Percentiles rank a stretch among this genome's conserved stretches.
Evolutionary conservation across 441 rosid species (phyloP).

Genomic region (Erodium texanum): DNA sequence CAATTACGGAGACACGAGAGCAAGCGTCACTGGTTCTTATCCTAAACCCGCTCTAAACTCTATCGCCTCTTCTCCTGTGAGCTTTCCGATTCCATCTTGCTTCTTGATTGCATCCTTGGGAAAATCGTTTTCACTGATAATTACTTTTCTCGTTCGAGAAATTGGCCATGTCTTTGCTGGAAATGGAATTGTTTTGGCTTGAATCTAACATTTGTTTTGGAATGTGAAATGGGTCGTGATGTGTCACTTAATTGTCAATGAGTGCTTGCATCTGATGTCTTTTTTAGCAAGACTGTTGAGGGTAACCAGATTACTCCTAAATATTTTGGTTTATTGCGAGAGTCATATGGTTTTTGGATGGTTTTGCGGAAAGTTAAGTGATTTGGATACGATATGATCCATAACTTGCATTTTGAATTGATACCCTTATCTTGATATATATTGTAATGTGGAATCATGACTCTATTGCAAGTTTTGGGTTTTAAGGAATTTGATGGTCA

Average conservation of each 20-base stretch:
- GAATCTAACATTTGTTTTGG: neutral
- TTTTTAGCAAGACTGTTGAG: too few relatives aligned
- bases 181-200: neutral
- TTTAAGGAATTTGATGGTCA: neutral
- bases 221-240: neutral
- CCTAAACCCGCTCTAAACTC: constrained; percentile 1
- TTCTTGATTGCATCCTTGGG: neutral
- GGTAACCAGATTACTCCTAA: neutral
- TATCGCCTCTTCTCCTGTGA: neutral
- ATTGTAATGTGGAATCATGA: neutral
- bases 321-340: neutral
- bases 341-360: neutral
- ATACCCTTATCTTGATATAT: neutral
- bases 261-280: neutral
- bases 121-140: neutral
- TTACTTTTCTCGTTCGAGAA: neutral
- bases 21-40: neutral
- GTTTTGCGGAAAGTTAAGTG: neutral
- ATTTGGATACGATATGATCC: neutral
- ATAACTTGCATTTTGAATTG: neutral
- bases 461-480: neutral
- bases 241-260: neutral
- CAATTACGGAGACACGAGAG: too few relatives aligned
- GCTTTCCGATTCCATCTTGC: neutral
- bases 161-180: neutral